Conservation (phyloP, 1,284 basidiomycete genomes). For the Melanopsichium pennsylvanicum region DNA sequence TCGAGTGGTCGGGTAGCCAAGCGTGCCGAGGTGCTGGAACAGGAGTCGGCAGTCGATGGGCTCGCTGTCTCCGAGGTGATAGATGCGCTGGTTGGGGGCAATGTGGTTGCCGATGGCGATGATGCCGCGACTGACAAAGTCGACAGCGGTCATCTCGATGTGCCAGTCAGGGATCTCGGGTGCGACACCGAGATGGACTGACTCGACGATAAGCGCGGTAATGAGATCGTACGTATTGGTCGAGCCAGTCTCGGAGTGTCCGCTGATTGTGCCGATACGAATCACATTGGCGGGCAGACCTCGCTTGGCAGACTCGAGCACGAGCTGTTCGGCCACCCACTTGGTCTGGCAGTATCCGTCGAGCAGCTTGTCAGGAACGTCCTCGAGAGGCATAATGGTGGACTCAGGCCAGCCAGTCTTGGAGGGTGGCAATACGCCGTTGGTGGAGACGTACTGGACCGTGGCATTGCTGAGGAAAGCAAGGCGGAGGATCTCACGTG, state of each 20-base stretch:
- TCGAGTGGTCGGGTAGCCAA: conserved; percentile 57
- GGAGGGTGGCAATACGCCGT: conserved; percentile 64
- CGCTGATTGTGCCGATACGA: conserved; percentile 65
- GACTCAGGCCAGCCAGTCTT: conserved; percentile 59
- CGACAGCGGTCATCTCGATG: conserved; percentile 64
- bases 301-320: conserved; percentile 55
- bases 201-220: conserved; percentile 63
- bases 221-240: conserved; percentile 64
- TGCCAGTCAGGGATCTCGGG: conserved; percentile 60
- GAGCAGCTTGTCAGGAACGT: conserved; percentile 61
- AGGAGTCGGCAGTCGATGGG: conserved; percentile 52
- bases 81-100: conserved; percentile 53
- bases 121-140: conserved; percentile 61
- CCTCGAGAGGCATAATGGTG: conserved; percentile 54
- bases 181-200: conserved; percentile 59
- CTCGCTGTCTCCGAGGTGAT: conserved; percentile 60
- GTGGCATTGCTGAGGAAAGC: conserved; percentile 63
- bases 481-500: conserved; percentile 65
- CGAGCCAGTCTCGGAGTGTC: conserved; percentile 60
- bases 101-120: conserved; percentile 54
- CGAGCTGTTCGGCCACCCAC: conserved; percentile 66
- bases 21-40: conserved; percentile 54
- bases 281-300: conserved; percentile 64
- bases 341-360: conserved; percentile 67
- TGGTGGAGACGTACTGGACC: conserved; percentile 65